Conservation (phyloP, 140 eudicot species). For the Oenanthe javanica region DNA sequence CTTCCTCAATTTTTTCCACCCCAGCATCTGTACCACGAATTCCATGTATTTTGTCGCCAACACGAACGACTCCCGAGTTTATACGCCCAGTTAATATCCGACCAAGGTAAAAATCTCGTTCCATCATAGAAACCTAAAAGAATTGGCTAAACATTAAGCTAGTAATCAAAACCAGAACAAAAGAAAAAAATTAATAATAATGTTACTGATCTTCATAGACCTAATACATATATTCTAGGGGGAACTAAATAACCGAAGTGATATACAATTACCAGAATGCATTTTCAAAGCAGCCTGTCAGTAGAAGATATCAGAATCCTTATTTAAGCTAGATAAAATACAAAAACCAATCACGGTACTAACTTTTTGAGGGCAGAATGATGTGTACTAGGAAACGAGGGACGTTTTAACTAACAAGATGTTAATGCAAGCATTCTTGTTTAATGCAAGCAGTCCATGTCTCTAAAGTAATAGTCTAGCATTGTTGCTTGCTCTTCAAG, state of each 20-base stretch:
- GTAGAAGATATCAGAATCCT: neutral
- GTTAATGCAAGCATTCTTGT: neutral
- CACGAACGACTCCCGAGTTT: conserved; percentile 59
- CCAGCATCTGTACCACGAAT: conserved; percentile 61
- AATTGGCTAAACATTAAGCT: conserved; percentile 30
- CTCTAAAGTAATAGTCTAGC: neutral
- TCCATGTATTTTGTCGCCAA: conserved; percentile 83
- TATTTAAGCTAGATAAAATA: neutral
- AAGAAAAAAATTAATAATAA: neutral
- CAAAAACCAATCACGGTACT: neutral
- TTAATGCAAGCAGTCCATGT: neutral
- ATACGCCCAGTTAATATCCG: conserved; percentile 89
- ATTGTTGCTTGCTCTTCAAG: too few relatives aligned
- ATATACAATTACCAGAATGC: neutral
- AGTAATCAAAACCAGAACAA: neutral
- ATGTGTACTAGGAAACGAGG: neutral
- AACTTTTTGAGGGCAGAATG: neutral
- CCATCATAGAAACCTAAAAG: conserved; percentile 96
- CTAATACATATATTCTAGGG: neutral
- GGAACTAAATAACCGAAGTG: neutral
- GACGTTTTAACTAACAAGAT: neutral
- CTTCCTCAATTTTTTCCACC: conserved; percentile 72
- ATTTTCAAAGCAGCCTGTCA: neutral
- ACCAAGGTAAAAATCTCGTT: conserved; percentile 69
- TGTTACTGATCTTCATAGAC: neutral